A percentile compares a stretch with the other conserved stretches of the same genome.
phyloP scores from a whole-genome alignment of 1,139 yeast species.

The Taiozyma sp. region DNA sequence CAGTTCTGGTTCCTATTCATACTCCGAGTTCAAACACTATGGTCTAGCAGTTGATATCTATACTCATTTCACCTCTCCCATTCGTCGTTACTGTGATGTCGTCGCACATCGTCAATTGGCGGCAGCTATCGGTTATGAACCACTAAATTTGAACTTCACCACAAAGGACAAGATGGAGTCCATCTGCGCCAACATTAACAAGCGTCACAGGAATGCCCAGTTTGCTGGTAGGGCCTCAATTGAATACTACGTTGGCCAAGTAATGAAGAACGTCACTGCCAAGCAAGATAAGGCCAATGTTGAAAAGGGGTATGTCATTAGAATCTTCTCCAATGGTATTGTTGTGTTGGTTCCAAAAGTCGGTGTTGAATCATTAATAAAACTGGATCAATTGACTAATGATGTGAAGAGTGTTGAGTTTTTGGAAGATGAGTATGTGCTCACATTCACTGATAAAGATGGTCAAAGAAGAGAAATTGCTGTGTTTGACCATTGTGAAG shows the following conservation, averaged over 20 bases:
- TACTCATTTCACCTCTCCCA: slow-evolving; percentile 98
- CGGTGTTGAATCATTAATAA: slow-evolving; percentile 93
- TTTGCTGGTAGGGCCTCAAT: slow-evolving; percentile 98
- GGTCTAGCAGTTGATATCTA: slow-evolving; percentile 97
- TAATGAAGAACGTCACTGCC: slow-evolving; percentile 55
- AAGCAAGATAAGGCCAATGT: slow-evolving; percentile 39
- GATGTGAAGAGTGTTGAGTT: slow-evolving; percentile 60
- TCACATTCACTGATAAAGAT: slow-evolving; percentile 44
- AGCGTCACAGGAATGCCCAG: slow-evolving; percentile 95
- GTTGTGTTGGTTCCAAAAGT: slow-evolving; percentile 95
- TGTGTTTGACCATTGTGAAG: slow-evolving; percentile 83
- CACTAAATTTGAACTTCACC: slow-evolving; percentile 73
- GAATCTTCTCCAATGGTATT: slow-evolving; percentile 90
- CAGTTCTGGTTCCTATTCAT: slow-evolving; percentile 87
- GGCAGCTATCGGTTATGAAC: slow-evolving; percentile 93
- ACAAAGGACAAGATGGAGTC: slow-evolving; percentile 88
- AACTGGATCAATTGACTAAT: slow-evolving; percentile 64
- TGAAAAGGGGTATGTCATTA: slow-evolving; percentile 89
- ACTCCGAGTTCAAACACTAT: slow-evolving; percentile 93
- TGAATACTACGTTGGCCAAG: slow-evolving; percentile 97
- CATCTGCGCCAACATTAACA: slow-evolving; percentile 85
- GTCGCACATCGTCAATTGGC: slow-evolving; percentile 97
- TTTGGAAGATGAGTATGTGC: slow-evolving; percentile 72
- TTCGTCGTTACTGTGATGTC: slow-evolving; percentile 95
- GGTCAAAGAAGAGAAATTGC: slow-evolving; percentile 47